These are phyloP conservation scores for Pythium folliculosum DNA, from an alignment of 352 stramenopile genomes.

Conservation along the genomic window DNA sequence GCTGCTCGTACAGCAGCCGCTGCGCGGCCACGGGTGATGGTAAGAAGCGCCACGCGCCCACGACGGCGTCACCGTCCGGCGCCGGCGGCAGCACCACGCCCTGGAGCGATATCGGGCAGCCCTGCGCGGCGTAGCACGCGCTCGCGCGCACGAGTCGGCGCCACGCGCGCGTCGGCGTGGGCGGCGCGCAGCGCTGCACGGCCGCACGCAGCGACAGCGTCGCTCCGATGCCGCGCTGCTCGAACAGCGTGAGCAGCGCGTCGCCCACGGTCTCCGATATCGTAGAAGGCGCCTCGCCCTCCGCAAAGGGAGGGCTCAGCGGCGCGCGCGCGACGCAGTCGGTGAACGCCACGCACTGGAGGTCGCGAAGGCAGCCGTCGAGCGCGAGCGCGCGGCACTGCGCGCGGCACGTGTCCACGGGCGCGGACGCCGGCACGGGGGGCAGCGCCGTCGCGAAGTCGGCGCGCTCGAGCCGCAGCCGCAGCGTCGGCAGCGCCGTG, in stretches of 20 bases:
- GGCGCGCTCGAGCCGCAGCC: constrained; percentile 37
- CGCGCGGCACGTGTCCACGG: constrained; percentile 17
- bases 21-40: constrained; percentile 12
- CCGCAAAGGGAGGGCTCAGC: background rate
- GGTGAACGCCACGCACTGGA: constrained; percentile 48
- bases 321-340: constrained; percentile 45
- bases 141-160: constrained; percentile 52
- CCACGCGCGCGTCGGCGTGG: constrained; percentile 31
- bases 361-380: constrained; percentile 52
- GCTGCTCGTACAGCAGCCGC: constrained; percentile 43
- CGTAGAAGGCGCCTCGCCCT: background rate
- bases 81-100: constrained; percentile 35
- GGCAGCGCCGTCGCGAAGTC: constrained; percentile 32
- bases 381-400: constrained; percentile 42
- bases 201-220: constrained; percentile 38
- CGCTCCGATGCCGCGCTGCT: constrained; percentile 26
- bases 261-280: constrained; percentile 28
- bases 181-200: constrained; percentile 35
- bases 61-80: constrained; percentile 16
- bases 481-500: constrained; percentile 30
- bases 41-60: constrained; percentile 40
- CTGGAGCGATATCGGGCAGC: constrained; percentile 44
- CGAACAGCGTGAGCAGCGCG: constrained; percentile 41
- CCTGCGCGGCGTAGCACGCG: constrained; percentile 46
- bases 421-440: constrained; percentile 8